Evolutionary conservation across 2,329 filamentous ascomycete species (phyloP), one percentile per base, ranked within the genome.

Genomic region (Echinosphaeria canescens): DNA sequence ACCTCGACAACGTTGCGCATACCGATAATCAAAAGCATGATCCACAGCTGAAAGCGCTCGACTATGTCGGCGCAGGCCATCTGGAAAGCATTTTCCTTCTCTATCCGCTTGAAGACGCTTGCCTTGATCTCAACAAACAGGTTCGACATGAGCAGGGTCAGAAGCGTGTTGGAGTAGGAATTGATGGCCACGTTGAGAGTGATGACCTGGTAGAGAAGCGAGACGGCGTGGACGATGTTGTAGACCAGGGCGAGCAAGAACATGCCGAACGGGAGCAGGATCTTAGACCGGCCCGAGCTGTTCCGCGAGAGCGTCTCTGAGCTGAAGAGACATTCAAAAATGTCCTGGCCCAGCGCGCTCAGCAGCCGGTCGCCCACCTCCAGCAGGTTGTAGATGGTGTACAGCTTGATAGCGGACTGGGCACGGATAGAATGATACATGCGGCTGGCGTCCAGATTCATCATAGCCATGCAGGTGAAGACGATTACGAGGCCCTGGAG

Each of bases 101-200:
- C 88, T 34, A 95, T 91, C 32, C 85, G 88, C 54, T 98, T 95
- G 58, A 98, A 98, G 1, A 98, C 90, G 0, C 84, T 90, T 32
- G 80, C 80, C 44, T 98, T 98, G 57, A 98, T 92, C 51, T 98
- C 88, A 23, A 98, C 88, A 40, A 98, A 98, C 43, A 98, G 90
- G 42, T 95, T 98, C 5, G 84, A 93, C 44, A 98, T 68, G 2
- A 98, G 59, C 1, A 98, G 63, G 0, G 88, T 93, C 18, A 98
- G 59, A 4, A 98, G 57, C 0, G 88, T 85, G 42, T 98, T 98
- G 0, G 84, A 93, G 48, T 98, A 98, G 1, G 85, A 93, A 48
- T 98, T 98, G 38, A 98, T 85, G 1, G 88, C 88, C 4, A 98
- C 90, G 35, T 98, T 98, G 28, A 98, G 63, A 0, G 88, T 91